A percentile compares a stretch with the other conserved stretches of the same genome.
phyloP scores from a whole-genome alignment of 2,329 filamentous ascomycete species.

The Clonostachys chloroleuca region DNA sequence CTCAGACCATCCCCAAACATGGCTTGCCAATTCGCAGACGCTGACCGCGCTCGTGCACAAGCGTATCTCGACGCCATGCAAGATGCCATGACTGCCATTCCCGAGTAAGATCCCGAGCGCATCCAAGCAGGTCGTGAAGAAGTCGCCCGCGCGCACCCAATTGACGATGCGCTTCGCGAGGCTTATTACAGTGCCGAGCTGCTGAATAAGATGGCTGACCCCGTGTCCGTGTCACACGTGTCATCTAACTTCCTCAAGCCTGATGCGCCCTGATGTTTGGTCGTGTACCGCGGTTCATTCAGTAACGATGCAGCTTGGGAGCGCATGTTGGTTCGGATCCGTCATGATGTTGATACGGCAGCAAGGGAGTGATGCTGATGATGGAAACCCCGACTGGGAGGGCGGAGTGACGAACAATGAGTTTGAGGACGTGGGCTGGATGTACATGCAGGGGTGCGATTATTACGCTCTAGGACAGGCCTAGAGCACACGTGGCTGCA shows the following conservation, averaged over 20 bases:
- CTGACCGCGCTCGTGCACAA: background rate
- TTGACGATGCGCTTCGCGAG: background rate
- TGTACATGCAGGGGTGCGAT: conserved; percentile 3
- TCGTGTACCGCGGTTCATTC: conserved; percentile 2
- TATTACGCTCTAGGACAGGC: background rate
- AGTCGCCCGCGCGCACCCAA: background rate
- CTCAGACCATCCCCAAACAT: no score
- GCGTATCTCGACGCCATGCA: background rate
- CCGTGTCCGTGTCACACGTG: no score
- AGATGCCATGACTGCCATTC: background rate
- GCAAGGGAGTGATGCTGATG: background rate
- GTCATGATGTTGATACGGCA: conserved; percentile 1
- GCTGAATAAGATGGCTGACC: background rate
- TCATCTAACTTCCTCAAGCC: no score
- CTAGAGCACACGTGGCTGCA: no score
- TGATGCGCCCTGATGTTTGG: background rate
- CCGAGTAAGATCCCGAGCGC: background rate
- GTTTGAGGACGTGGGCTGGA: conserved; percentile 5
- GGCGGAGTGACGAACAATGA: conserved; percentile 3
- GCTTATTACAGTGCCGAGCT: background rate
- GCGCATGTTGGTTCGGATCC: conserved; percentile 1
- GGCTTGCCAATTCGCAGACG: no score
- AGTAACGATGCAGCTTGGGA: conserved; percentile 1
- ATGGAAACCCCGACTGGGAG: background rate
- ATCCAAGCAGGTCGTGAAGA: background rate